These are phyloP conservation scores for Tylopilus intermedius DNA, from an alignment of 768 basidiomycete species.

Conservation along the genomic window DNA sequence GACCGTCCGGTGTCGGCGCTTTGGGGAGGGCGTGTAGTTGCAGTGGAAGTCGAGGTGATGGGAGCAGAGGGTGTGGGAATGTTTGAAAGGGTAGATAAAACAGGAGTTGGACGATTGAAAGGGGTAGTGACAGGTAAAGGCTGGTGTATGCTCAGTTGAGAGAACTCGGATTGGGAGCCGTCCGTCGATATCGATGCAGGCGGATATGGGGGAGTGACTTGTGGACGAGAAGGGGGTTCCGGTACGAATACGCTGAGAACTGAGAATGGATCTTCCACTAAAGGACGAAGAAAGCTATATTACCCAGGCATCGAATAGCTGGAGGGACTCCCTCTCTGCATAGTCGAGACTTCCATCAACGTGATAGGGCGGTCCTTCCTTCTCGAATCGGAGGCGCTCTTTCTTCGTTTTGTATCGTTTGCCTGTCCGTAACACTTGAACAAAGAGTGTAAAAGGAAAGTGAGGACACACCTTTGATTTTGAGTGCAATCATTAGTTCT, in stretches of 20 bases:
- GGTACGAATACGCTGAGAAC: conserved; percentile 60
- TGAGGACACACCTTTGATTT: conserved; percentile 57
- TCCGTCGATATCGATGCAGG: conserved; percentile 9
- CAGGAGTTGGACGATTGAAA: conserved; percentile 12
- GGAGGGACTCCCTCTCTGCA: conserved; percentile 48
- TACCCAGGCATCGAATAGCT: neutral
- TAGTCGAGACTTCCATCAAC: conserved; percentile 82
- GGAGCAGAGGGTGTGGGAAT: neutral
- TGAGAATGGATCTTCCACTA: conserved; percentile 79
- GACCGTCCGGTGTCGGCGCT: conserved; percentile 60
- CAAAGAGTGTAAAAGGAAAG: neutral
- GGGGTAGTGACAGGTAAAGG: conserved; percentile 29
- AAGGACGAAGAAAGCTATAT: conserved; percentile 2
- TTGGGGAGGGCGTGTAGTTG: conserved; percentile 2
- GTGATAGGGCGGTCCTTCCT: conserved; percentile 63
- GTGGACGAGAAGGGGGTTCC: conserved; percentile 51
- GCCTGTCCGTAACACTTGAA: conserved; percentile 28
- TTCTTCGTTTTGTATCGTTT: conserved; percentile 80
- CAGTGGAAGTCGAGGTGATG: neutral
- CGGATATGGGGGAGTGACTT: conserved; percentile 54
- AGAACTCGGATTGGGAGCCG: neutral
- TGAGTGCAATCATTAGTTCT: conserved; percentile 65
- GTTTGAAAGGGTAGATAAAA: conserved; percentile 13
- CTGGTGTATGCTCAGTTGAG: conserved; percentile 16
- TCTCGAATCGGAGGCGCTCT: conserved; percentile 72